A percentile compares a stretch with the other conserved stretches of the same genome.
Conservation (phyloP, 768 basidiomycete species). For the Coprinopsis sp. region DNA sequence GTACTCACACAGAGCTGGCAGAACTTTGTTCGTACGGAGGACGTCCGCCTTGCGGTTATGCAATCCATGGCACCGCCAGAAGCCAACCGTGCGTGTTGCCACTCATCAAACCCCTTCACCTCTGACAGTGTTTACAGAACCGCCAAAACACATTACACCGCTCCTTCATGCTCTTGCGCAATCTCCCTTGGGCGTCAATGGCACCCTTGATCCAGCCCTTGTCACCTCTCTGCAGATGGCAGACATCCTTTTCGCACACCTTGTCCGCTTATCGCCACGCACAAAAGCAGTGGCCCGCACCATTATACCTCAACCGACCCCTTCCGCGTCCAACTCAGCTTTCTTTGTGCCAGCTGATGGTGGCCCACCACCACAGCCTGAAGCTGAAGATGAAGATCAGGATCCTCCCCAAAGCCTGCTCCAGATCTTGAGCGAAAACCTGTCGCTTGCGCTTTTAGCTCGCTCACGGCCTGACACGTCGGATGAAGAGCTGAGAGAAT, state of each 20-base stretch:
- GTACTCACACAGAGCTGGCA: constrained; percentile 20
- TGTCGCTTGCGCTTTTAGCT: constrained; percentile 81
- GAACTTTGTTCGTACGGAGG: constrained; percentile 77
- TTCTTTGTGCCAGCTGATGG: constrained; percentile 82
- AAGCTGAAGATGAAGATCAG: constrained; percentile 45
- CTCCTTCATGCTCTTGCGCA: constrained; percentile 65
- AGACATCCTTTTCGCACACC: constrained; percentile 72
- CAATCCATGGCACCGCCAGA: constrained; percentile 67
- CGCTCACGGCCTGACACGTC: constrained; percentile 63
- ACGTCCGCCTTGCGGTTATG: constrained; percentile 63
- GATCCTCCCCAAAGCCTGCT: constrained; percentile 70
- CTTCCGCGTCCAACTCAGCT: constrained; percentile 29
- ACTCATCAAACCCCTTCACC: neutral
- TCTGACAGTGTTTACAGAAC: constrained; percentile 23
- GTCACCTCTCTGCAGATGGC: constrained; percentile 71
- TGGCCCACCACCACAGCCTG: constrained; percentile 31
- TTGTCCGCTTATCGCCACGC: constrained; percentile 63
- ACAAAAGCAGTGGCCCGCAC: constrained; percentile 61
- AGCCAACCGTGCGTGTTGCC: constrained; percentile 31
- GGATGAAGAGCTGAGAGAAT: constrained; percentile 74
- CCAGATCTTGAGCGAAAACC: constrained; percentile 83
- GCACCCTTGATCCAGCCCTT: constrained; percentile 45
- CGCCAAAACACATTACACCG: constrained; percentile 52
- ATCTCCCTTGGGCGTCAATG: constrained; percentile 55
- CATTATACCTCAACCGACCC: constrained; percentile 50